A percentile compares a stretch with the other conserved stretches of the same genome.
These are phyloP conservation scores for Chytriomyces sp. DNA, from an alignment of 192 early-diverging fungal species.

Conservation along the genomic window DNA sequence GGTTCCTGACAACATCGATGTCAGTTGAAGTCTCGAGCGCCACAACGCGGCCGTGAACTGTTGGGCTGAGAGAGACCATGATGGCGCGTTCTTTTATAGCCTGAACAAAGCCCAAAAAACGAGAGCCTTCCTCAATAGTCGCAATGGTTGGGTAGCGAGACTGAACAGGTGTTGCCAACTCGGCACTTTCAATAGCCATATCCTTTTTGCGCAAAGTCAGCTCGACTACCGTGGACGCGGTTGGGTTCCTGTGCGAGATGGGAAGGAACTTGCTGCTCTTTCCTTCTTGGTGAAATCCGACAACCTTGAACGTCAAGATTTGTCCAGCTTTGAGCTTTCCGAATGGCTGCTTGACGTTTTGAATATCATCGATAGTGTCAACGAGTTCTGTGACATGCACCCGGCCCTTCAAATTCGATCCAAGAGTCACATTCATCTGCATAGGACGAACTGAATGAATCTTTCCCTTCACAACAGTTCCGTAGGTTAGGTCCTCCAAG, in stretches of 20 bases:
- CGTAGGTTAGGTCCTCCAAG: slow-evolving; percentile 37
- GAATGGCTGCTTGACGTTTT: slow-evolving; percentile 46
- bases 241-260: slow-evolving; percentile 56
- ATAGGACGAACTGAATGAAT: slow-evolving; percentile 37
- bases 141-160: slow-evolving; percentile 9
- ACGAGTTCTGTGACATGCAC: slow-evolving; percentile 71
- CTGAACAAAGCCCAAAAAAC: slow-evolving; percentile 44
- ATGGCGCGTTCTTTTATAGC: slow-evolving; percentile 37
- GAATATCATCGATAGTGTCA: slow-evolving; percentile 44
- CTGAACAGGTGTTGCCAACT: background rate
- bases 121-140: slow-evolving; percentile 26
- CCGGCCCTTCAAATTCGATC: slow-evolving; percentile 70
- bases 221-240: slow-evolving; percentile 59
- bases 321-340: slow-evolving; percentile 37
- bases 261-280: slow-evolving; percentile 68
- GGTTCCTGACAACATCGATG: slow-evolving; percentile 17
- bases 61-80: slow-evolving; percentile 41
- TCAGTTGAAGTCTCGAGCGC: slow-evolving; percentile 36
- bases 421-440: slow-evolving; percentile 65
- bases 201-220: slow-evolving; percentile 51
- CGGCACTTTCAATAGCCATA: slow-evolving; percentile 43
- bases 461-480: slow-evolving; percentile 30
- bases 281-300: slow-evolving; percentile 62
- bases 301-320: slow-evolving; percentile 61
- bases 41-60: slow-evolving; percentile 40